Base-by-base conservation (phyloP, 73 alveolate genomes). In the Paramecium sonneborni region DNA sequence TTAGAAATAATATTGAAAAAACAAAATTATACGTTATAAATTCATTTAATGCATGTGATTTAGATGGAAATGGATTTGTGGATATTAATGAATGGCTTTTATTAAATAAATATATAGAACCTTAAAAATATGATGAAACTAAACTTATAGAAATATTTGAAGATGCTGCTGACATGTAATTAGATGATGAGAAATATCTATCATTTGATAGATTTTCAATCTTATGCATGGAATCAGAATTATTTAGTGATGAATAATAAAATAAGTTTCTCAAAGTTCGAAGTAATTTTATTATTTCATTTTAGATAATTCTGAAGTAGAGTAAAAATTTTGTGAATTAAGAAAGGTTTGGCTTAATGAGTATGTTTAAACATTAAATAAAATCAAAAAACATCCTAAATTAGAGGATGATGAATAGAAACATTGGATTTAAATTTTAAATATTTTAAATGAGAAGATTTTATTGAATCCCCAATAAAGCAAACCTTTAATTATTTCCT, bases 161-260 rank as follows among this genome's bases (percentile, higher is more conserved):
- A 10, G 93, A 87, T 14, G 21, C 44, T 20, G 93, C 93, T 37
- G 93, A 87, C n/a, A 68, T 87, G 21, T 35, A 34, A 62, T 38
- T 67, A 68, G 90, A 87, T 38, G 89, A 76, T 20, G 93, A 87
- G 21, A 87, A 87, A 37, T 67, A 87, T 69, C 76, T 87, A 32
- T 87, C 93, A n/a, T 87, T 87, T 87, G 93, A 87, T 87, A 87
- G 86, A 43, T 87, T 87, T 69, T 72, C 93, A 35, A 55, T 87
- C 30, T 38, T 87, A 11, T 67, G 93, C 55, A 72, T 87, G 86
- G 93, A 87, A 41, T 57, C 39, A 20, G 93, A 87, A 23, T 35
- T 87, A 21, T 87, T 87, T 23, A 87, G 85, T 41, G 93, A 87
- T 69, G 76, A 62, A 38, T 35, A 72, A 37, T 87, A 87, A 87